These are phyloP conservation scores for Stipa capillata DNA, from an alignment of 176 grass and related monocot genomes.

Conservation along the genomic window DNA sequence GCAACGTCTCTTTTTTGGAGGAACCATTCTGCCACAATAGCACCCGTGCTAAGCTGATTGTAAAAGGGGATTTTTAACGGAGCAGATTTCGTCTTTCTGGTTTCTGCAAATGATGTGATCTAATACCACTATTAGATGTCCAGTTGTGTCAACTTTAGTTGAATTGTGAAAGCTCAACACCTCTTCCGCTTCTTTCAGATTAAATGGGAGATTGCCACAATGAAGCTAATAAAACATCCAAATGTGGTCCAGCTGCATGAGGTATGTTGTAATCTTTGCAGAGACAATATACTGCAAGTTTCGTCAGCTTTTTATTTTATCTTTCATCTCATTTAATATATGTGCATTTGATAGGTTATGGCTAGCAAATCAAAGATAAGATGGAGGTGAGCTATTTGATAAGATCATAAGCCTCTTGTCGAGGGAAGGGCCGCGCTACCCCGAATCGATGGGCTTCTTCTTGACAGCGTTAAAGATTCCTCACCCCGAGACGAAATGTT, in stretches of 20 bases:
- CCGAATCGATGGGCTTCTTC: too few relatives aligned
- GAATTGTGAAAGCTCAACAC: neutral
- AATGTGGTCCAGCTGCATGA: slow-evolving; percentile 91
- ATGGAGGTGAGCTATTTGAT: slow-evolving; percentile 95
- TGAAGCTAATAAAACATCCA: slow-evolving; percentile 97
- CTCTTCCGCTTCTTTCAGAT: slow-evolving; percentile 46
- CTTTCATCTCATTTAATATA: neutral
- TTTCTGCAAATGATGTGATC: neutral
- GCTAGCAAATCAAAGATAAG: slow-evolving; percentile 94
- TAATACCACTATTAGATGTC: neutral
- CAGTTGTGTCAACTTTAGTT: neutral
- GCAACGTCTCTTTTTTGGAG: neutral
- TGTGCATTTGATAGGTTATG: slow-evolving; percentile 67
- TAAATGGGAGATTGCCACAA: slow-evolving; percentile 89
- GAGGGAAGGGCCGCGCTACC: too few relatives aligned
- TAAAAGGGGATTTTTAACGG: neutral
- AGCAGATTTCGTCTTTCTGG: neutral
- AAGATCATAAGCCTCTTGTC: slow-evolving; percentile 85
- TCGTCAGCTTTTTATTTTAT: neutral
- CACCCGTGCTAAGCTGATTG: neutral
- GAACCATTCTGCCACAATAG: neutral
- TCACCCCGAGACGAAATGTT: too few relatives aligned
- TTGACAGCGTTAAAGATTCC: too few relatives aligned
- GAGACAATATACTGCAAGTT: too few relatives aligned
- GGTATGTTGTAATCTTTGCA: slow-evolving; percentile 29